Conservation (phyloP, 345 rosid species). For the Sonneratia caseolaris region DNA sequence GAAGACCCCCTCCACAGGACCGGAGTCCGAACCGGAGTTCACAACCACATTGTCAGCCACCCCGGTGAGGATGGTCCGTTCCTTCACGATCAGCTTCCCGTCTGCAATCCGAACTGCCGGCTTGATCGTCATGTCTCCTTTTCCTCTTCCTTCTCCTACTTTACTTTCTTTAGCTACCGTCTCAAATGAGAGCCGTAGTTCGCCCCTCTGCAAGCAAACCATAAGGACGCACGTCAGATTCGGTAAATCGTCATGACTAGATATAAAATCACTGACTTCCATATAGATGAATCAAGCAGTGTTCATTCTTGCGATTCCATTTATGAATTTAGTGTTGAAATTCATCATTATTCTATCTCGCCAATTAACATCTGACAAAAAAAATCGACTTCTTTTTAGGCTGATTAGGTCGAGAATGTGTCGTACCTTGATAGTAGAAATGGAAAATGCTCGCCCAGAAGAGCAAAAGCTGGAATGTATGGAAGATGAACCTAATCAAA, state of each 20-base stretch:
- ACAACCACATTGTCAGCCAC: conserved; percentile 67
- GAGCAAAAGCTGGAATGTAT: conserved; percentile 32
- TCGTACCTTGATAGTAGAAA: conserved; percentile 38
- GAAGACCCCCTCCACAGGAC: conserved; percentile 69
- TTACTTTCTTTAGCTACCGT: conserved; percentile 17
- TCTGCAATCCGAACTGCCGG: conserved; percentile 63
- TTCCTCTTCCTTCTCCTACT: conserved; percentile 13
- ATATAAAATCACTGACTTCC: background rate
- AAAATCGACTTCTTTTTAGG: background rate
- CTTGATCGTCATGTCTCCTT: conserved; percentile 59
- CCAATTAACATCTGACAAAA: background rate
- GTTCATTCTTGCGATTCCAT: background rate
- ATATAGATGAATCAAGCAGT: background rate
- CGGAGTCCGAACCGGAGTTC: conserved; percentile 51
- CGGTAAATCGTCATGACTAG: background rate
- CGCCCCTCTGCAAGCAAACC: conserved; percentile 30
- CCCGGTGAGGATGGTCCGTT: conserved; percentile 50
- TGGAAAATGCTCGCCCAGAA: conserved; percentile 16
- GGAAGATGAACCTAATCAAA: conserved; percentile 21
- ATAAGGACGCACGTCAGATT: background rate
- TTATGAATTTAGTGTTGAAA: no score
- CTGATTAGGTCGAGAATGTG: background rate
- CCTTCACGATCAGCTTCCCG: conserved; percentile 48
- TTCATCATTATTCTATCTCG: background rate
- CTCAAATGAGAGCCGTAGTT: conserved; percentile 12